These are phyloP conservation scores for Quercus phellos DNA, from an alignment of 331 rosid genomes.

Conservation along the genomic window DNA sequence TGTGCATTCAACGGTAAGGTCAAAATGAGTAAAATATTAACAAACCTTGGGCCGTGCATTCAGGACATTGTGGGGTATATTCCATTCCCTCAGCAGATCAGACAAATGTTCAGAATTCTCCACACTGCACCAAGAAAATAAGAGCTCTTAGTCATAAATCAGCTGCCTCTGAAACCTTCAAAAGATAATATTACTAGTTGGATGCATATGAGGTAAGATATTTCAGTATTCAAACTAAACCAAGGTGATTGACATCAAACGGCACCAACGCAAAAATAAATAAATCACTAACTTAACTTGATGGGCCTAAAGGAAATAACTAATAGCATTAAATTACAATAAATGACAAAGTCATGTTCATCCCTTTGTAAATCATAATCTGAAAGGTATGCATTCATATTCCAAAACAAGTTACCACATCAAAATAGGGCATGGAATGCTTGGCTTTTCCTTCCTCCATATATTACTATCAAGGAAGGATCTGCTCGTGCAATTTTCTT, in stretches of 20 bases:
- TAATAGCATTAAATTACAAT: background rate
- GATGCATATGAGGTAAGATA: slow-evolving; percentile 5
- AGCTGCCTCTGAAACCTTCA: background rate
- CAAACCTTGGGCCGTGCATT: slow-evolving; percentile 95
- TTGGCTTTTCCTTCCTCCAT: slow-evolving; percentile 1
- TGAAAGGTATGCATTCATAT: slow-evolving; percentile 8
- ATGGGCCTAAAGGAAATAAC: background rate
- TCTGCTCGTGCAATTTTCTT: background rate
- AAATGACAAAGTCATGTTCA: background rate
- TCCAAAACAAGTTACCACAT: background rate
- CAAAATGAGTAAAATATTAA: slow-evolving; percentile 18
- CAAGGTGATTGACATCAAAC: background rate
- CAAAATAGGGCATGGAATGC: background rate
- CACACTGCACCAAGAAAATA: slow-evolving; percentile 57
- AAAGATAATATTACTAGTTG: slow-evolving; percentile 10
- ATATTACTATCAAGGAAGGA: background rate
- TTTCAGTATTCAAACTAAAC: background rate
- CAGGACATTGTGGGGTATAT: slow-evolving; percentile 86
- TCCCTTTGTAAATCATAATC: background rate
- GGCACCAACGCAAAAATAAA: background rate
- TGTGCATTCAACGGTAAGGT: slow-evolving; percentile 15
- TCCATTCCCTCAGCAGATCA: slow-evolving; percentile 71
- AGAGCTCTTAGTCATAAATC: slow-evolving; percentile 19
- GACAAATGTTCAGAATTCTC: slow-evolving; percentile 89
- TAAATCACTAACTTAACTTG: background rate